phyloP scores from a whole-genome alignment of 2,329 filamentous ascomycete genomes.

The Parastagonospora avenae region DNA sequence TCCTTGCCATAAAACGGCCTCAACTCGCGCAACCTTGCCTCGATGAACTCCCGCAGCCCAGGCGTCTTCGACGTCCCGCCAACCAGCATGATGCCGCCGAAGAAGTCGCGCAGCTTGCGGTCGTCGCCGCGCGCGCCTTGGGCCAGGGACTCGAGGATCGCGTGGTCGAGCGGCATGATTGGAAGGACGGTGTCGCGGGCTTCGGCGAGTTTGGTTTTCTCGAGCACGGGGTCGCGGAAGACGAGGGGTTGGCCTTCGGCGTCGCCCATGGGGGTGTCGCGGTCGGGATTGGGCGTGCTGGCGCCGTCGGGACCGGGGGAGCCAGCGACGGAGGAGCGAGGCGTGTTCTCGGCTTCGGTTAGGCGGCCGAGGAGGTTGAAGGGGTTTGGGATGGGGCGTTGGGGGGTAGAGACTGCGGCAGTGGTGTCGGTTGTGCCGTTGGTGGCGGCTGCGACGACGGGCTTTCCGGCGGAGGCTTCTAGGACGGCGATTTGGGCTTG shows the following conservation, averaged over 20 bases:
- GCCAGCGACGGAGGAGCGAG: conserved; percentile 82
- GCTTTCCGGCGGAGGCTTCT: conserved; percentile 54
- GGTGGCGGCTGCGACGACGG: conserved; percentile 23
- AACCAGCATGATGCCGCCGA: conserved; percentile 48
- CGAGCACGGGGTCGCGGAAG: conserved; percentile 53
- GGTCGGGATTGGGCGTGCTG: conserved; percentile 66
- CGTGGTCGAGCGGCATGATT: conserved; percentile 80
- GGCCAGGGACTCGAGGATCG: conserved; percentile 86
- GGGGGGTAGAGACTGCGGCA: conserved; percentile 59
- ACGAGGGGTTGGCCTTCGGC: conserved; percentile 42
- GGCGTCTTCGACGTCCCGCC: conserved; percentile 54
- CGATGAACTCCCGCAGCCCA: conserved; percentile 79
- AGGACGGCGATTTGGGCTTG: conserved; percentile 76
- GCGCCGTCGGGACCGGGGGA: conserved; percentile 87
- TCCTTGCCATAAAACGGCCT: conserved; percentile 67
- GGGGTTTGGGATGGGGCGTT: conserved; percentile 60
- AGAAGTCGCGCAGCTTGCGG: conserved; percentile 88
- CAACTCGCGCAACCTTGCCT: conserved; percentile 76
- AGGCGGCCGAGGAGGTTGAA: conserved; percentile 72
- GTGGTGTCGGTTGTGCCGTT: conserved; percentile 34
- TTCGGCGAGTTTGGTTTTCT: conserved; percentile 58
- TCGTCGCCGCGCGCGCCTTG: conserved; percentile 89
- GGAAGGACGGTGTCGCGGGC: conserved; percentile 83
- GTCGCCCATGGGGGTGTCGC: conserved; percentile 53
- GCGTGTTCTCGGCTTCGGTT: conserved; percentile 74